These are phyloP conservation scores for Dactylellina leptospora DNA, from an alignment of 2,329 filamentous ascomycete species.

Conservation along the genomic window DNA sequence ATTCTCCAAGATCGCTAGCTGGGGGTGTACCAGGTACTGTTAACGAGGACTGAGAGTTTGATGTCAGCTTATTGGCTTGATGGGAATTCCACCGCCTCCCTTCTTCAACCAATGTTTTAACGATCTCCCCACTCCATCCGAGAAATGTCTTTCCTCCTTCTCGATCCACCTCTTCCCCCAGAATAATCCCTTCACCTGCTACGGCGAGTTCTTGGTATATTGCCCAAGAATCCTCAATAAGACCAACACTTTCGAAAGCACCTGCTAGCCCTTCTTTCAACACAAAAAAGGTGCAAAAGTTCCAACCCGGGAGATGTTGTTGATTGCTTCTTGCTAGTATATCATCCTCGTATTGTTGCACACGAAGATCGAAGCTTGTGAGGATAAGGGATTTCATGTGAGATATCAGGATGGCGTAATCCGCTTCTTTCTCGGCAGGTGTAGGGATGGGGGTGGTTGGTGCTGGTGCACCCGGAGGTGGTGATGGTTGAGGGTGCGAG, in stretches of 20 bases:
- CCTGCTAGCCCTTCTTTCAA: slow-evolving; percentile 92
- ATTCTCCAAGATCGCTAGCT: slow-evolving; percentile 43
- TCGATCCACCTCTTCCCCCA: slow-evolving; percentile 70
- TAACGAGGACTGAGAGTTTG: slow-evolving; percentile 62
- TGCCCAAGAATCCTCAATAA: slow-evolving; percentile 92
- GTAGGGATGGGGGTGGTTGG: slow-evolving; percentile 68
- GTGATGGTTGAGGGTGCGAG: slow-evolving; percentile 58
- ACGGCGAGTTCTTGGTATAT: slow-evolving; percentile 94
- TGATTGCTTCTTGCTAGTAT: slow-evolving; percentile 94
- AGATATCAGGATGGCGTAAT: slow-evolving; percentile 82
- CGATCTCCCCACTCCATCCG: slow-evolving; percentile 56
- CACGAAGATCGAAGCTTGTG: slow-evolving; percentile 86
- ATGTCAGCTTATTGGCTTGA: slow-evolving; percentile 58
- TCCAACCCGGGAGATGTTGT: slow-evolving; percentile 89
- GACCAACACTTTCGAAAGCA: slow-evolving; percentile 93
- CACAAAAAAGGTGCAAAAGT: slow-evolving; percentile 99
- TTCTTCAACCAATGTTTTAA: slow-evolving; percentile 54
- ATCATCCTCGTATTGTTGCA: slow-evolving; percentile 95
- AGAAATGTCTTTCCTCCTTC: slow-evolving; percentile 60
- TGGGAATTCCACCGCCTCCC: slow-evolving; percentile 53
- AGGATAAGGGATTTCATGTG: slow-evolving; percentile 90
- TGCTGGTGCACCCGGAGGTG: slow-evolving; percentile 58
- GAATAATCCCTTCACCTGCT: slow-evolving; percentile 81
- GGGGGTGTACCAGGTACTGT: slow-evolving; percentile 60
- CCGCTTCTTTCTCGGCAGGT: slow-evolving; percentile 78